A percentile compares a stretch with the other conserved stretches of the same genome.
These are phyloP conservation scores for Clarireedia sp. DNA, from an alignment of 2,329 filamentous ascomycete species.

Conservation along the genomic window DNA sequence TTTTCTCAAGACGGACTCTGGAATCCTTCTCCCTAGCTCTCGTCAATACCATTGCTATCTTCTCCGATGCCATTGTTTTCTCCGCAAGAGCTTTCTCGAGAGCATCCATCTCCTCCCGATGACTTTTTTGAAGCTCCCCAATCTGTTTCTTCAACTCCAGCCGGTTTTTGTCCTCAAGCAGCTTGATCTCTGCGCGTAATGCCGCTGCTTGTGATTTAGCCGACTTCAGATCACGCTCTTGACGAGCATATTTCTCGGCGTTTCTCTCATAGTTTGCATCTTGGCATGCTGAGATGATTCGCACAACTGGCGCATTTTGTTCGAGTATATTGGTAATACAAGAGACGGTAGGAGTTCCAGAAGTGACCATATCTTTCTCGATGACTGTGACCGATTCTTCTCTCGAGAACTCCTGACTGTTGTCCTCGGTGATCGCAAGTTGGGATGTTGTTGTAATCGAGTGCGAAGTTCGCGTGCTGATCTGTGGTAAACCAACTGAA, in stretches of 20 bases:
- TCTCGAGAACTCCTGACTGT: not conserved
- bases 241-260: not conserved
- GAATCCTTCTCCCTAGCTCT: not conserved
- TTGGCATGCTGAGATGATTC: not conserved
- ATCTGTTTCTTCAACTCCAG: not conserved
- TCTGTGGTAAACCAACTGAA: not conserved
- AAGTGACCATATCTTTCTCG: too few relatives aligned
- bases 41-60: not conserved
- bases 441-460: not conserved
- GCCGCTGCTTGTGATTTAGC: not conserved
- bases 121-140: not conserved
- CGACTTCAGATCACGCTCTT: not conserved
- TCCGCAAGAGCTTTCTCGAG: not conserved
- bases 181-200: not conserved
- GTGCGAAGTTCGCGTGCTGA: not conserved
- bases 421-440: not conserved
- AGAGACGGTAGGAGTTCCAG: too few relatives aligned
- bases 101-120: not conserved
- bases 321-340: too few relatives aligned
- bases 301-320: not conserved
- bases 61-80: not conserved
- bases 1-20: not conserved
- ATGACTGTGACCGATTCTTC: not conserved
- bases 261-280: not conserved
- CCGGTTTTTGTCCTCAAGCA: not conserved